Evolutionary conservation across 2,329 filamentous ascomycete genomes (phyloP).

Genomic region (Curvularia sp.): DNA sequence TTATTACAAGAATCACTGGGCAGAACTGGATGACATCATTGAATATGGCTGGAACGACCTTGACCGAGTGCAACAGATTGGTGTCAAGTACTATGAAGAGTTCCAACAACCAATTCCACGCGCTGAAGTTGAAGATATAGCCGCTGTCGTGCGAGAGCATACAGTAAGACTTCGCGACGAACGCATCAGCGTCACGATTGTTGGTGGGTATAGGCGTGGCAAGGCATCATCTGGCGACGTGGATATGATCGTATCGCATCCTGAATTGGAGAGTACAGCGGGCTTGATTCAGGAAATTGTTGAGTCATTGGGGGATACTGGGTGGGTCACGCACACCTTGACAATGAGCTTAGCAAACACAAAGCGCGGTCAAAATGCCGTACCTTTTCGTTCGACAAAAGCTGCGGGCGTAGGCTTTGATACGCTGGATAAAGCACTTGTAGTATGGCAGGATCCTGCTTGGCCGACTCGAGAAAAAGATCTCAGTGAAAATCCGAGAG

Average conservation of each 20-base stretch:
- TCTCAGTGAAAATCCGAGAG: constrained; percentile 44
- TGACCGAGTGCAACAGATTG: constrained; percentile 86
- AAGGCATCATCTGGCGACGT: constrained; percentile 80
- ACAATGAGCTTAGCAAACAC: constrained; percentile 73
- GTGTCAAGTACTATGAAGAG: constrained; percentile 92
- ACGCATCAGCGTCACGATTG: constrained; percentile 67
- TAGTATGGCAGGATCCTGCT: constrained; percentile 83
- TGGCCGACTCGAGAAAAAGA: constrained; percentile 52
- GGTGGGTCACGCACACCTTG: constrained; percentile 83
- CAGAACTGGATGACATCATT: constrained; percentile 83
- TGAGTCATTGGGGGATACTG: constrained; percentile 69
- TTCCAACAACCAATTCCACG: constrained; percentile 76
- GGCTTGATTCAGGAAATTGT: constrained; percentile 78
- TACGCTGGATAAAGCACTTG: constrained; percentile 86
- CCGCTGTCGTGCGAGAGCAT: constrained; percentile 67
- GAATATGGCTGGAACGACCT: constrained; percentile 80
- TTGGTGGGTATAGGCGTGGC: constrained; percentile 82
- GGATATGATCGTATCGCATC: constrained; percentile 84
- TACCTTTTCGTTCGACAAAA: constrained; percentile 60
- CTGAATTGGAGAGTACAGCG: constrained; percentile 70
- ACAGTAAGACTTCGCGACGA: constrained; percentile 68
- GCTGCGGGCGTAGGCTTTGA: constrained; percentile 72
- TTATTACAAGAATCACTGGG: constrained; percentile 77
- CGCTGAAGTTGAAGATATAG: constrained; percentile 75
- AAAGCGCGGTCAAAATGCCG: constrained; percentile 72